Base-by-base conservation (phyloP, 345 rosid species). In the Melaleuca alternifolia region DNA sequence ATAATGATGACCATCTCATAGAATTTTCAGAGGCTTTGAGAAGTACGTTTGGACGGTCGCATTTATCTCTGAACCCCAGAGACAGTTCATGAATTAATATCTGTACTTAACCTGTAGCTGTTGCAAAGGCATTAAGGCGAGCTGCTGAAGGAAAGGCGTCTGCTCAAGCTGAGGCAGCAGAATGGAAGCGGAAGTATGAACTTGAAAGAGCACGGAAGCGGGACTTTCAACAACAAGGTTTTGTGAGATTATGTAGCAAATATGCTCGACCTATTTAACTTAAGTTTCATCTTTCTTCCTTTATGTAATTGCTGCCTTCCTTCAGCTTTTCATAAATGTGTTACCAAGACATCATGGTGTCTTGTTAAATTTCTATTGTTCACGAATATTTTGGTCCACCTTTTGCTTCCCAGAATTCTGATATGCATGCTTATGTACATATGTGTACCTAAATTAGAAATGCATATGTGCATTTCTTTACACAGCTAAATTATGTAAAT, bases 131-230 rank as follows among this genome's bases (percentile, higher is more conserved):
- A 79, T 90, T 96, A 85, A 92, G 97, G 59, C 94, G 95, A 87
- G 98, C 98, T 91, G 98, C 99, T 82, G 99, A 98, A 92, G 99
- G 95, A 76, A 98, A 96, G 86, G 99, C 98, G 71, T 88, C 95
- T 89, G 99, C 99, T 85, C 99, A 98, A 93, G 98, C 98, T 57
- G 99, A 98, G 92, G 99, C 98, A 85, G 93, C 98, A 88, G 99
- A 98, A 90, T 98, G 99, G 99, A 96, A 98, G 90, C 96, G 98
- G 85, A 92, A 94, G 93, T 98, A 92, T 88, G 98, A 98, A 88
- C 87, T 98, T 87, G 98, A 96, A 93, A 94, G 91, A 90, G 88
- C 92, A 24, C 92, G 91, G 85, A 98, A 93, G 86, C 89, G 59
- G 30, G 92, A 85, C 65, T 87, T 90, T 84, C 92, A 92, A 83